Evolutionary conservation across 2,329 filamentous ascomycete genomes (phyloP).

Genomic region (Cercospora brassicicola): DNA sequence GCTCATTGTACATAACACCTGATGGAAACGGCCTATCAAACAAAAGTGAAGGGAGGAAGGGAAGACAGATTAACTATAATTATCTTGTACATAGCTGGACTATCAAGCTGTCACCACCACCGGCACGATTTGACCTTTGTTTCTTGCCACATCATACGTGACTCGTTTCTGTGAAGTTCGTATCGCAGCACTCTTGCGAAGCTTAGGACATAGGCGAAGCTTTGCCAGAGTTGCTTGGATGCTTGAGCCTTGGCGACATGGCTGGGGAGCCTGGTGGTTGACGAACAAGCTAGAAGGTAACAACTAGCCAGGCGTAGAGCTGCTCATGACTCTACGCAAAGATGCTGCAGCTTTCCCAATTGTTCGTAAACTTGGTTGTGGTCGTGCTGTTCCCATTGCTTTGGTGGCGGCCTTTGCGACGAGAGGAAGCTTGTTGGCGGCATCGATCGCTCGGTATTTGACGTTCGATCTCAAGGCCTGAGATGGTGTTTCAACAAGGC

Average conservation of each 20-base stretch:
- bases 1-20: background rate
- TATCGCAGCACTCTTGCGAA: background rate
- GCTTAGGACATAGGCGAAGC: background rate
- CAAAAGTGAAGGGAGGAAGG: background rate
- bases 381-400: too few relatives aligned
- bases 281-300: background rate
- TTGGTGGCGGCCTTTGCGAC: too few relatives aligned
- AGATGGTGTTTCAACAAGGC: too few relatives aligned
- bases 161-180: background rate
- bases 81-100: background rate
- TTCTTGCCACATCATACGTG: background rate
- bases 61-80: background rate
- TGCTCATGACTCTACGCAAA: background rate
- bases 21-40: background rate
- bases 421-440: too few relatives aligned
- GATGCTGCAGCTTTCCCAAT: background rate
- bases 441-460: too few relatives aligned
- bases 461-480: too few relatives aligned
- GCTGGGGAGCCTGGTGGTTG: background rate
- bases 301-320: background rate
- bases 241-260: background rate
- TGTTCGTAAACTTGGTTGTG: too few relatives aligned
- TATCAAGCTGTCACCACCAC: background rate
- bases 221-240: background rate
- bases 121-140: background rate